Conservation (phyloP, 768 basidiomycete genomes). For the Wakefieldia striispora region DNA sequence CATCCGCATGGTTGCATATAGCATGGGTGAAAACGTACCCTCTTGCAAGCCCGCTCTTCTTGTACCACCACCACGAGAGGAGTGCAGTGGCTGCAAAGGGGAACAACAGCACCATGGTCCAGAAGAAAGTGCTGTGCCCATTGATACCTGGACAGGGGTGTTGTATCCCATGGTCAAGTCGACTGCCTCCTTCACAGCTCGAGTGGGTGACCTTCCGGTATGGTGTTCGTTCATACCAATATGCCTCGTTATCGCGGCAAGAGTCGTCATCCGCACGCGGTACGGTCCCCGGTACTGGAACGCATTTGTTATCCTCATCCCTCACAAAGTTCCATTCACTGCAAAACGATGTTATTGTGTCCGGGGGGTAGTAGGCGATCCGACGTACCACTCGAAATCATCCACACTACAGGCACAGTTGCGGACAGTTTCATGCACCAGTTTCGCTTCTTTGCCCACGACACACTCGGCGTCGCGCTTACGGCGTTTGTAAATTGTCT, state of each 20-base stretch:
- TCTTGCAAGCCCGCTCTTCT: slow-evolving; percentile 64
- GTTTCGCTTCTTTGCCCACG: slow-evolving; percentile 68
- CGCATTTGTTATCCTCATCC: slow-evolving; percentile 68
- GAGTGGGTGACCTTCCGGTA: slow-evolving; percentile 92
- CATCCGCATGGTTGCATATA: background rate
- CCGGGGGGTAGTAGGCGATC: background rate
- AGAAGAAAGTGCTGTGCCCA: slow-evolving; percentile 76
- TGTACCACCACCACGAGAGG: slow-evolving; percentile 80
- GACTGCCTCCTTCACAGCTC: slow-evolving; percentile 74
- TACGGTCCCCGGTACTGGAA: slow-evolving; percentile 66
- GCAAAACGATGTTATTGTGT: background rate
- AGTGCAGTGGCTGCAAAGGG: slow-evolving; percentile 78
- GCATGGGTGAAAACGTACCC: slow-evolving; percentile 53
- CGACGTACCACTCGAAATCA: slow-evolving; percentile 92
- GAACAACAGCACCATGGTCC: slow-evolving; percentile 72
- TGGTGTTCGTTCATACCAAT: slow-evolving; percentile 92
- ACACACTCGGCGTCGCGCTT: slow-evolving; percentile 76
- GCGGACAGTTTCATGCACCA: slow-evolving; percentile 48
- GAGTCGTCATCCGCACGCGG: slow-evolving; percentile 62
- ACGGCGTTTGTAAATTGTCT: slow-evolving; percentile 93
- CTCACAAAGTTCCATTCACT: slow-evolving; percentile 94
- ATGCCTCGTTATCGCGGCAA: slow-evolving; percentile 62
- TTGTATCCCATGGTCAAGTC: slow-evolving; percentile 69
- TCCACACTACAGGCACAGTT: slow-evolving; percentile 70
- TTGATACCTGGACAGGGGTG: slow-evolving; percentile 84